Conservation (phyloP, 2,329 filamentous ascomycete genomes). For the Aspergillus ustus region DNA sequence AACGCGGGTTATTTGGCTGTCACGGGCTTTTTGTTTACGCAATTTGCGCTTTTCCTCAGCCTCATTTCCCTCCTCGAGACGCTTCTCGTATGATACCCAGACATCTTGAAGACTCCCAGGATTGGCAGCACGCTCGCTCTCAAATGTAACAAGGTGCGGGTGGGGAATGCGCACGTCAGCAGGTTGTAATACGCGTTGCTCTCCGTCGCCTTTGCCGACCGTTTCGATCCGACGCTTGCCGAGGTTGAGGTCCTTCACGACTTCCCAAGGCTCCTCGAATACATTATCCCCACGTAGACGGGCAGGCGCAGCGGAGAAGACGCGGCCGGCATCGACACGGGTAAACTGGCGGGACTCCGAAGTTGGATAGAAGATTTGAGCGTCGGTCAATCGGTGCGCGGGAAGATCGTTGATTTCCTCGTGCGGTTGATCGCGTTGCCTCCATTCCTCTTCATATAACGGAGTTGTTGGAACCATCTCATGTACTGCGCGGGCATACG, state of each 20-base stretch:
- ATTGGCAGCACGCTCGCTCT: conserved; percentile 49
- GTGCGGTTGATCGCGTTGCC: conserved; percentile 51
- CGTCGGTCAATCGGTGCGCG: conserved; percentile 58
- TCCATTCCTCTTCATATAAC: conserved; percentile 37
- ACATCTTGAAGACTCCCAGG: conserved; percentile 40
- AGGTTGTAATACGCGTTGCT: conserved; percentile 60
- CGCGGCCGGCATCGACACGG: conserved; percentile 67
- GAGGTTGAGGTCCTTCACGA: conserved; percentile 34
- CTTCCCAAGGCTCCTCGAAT: conserved; percentile 36
- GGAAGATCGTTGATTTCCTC: conserved; percentile 69
- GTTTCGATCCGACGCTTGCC: conserved; percentile 43
- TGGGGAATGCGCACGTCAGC: conserved; percentile 68
- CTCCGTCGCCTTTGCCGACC: conserved; percentile 47
- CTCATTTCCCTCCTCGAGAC: conserved; percentile 46
- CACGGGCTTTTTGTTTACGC: conserved; percentile 46
- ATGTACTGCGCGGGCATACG: conserved; percentile 77
- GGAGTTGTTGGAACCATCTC: conserved; percentile 78
- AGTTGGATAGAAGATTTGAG: conserved; percentile 66
- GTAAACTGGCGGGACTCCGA: conserved; percentile 68
- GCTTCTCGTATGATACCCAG: conserved; percentile 48
- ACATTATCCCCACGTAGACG: conserved; percentile 32
- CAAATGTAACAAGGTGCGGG: conserved; percentile 59
- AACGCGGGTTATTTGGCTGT: conserved; percentile 49
- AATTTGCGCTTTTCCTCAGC: conserved; percentile 46
- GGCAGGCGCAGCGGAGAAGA: conserved; percentile 56